Evolutionary conservation across 441 rosid species (phyloP).

Genomic region (Gossypium trilobum): DNA sequence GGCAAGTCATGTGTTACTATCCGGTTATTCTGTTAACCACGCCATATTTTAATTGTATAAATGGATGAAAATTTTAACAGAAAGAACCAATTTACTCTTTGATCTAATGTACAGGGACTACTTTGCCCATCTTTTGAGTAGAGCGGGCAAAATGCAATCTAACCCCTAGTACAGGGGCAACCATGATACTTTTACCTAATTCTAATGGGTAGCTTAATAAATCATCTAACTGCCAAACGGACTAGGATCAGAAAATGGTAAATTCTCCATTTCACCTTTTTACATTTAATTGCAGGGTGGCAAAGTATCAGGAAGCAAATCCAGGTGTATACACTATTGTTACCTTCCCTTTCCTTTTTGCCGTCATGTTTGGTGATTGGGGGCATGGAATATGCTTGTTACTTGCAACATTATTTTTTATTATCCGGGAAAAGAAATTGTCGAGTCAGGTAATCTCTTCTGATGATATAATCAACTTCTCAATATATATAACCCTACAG

Average conservation of each 20-base stretch:
- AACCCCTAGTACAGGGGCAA: not conserved
- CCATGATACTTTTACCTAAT: not conserved
- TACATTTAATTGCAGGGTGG: slow-evolving; percentile 56
- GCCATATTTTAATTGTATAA: not conserved
- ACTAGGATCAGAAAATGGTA: not conserved
- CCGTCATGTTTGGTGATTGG: slow-evolving; percentile 99
- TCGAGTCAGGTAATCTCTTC: slow-evolving; percentile 58
- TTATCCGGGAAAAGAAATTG: slow-evolving; percentile 70
- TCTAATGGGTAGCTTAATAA: not conserved
- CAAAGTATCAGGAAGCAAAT: slow-evolving; percentile 90
- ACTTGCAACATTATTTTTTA: slow-evolving; percentile 50
- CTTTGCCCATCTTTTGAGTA: not conserved
- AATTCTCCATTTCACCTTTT: not conserved
- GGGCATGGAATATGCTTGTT: slow-evolving; percentile 94
- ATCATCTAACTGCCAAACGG: not conserved
- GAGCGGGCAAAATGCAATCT: not conserved
- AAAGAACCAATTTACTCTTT: not conserved
- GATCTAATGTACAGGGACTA: not conserved
- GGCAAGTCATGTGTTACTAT: too few species aligned
- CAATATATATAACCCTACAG: not conserved
- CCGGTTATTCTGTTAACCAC: too few species aligned
- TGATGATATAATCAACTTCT: not conserved
- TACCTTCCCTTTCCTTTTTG: slow-evolving; percentile 94
- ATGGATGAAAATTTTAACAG: not conserved
- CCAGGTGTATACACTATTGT: slow-evolving; percentile 75